Conservation (phyloP, 1,284 basidiomycete species). For the Rhodotorula sp. region DNA sequence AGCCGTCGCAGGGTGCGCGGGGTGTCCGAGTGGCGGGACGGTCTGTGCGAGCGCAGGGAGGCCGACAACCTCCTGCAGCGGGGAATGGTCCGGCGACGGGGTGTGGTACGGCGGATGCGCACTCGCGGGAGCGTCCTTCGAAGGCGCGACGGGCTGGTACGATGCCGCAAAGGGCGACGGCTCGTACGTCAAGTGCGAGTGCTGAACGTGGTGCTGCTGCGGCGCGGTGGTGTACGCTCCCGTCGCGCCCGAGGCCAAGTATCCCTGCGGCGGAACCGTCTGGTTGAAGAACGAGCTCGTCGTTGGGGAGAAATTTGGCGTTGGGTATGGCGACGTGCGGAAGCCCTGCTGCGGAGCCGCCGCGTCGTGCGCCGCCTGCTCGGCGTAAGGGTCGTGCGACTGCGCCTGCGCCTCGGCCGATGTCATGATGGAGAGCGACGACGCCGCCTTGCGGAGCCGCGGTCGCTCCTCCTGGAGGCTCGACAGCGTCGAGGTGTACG, state of each 20-base stretch:
- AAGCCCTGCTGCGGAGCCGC: background rate
- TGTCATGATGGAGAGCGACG: slow-evolving; percentile 7
- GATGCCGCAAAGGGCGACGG: slow-evolving; percentile 1
- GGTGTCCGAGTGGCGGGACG: background rate
- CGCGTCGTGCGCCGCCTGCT: background rate
- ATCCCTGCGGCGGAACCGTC: background rate
- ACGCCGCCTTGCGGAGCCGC: slow-evolving; percentile 9
- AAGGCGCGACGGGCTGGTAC: slow-evolving; percentile 3
- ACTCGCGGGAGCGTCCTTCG: background rate
- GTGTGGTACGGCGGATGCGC: background rate
- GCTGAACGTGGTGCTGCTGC: too few species aligned
- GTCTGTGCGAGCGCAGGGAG: background rate
- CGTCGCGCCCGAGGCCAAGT: background rate
- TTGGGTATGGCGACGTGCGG: slow-evolving; percentile 23
- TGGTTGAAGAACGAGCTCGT: slow-evolving; percentile 6
- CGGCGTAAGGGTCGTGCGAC: background rate
- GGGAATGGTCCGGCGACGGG: slow-evolving; percentile 7
- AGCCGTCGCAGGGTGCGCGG: background rate
- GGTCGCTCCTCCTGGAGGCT: slow-evolving; percentile 5
- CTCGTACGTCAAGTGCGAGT: slow-evolving; percentile 13
- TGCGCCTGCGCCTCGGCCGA: background rate
- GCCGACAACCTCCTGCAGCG: background rate
- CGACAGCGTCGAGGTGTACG: background rate
- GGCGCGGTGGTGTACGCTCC: background rate
- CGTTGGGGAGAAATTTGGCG: slow-evolving; percentile 18